phyloP scores from a whole-genome alignment of 257 asterid species.

The Solanum commersonii region DNA sequence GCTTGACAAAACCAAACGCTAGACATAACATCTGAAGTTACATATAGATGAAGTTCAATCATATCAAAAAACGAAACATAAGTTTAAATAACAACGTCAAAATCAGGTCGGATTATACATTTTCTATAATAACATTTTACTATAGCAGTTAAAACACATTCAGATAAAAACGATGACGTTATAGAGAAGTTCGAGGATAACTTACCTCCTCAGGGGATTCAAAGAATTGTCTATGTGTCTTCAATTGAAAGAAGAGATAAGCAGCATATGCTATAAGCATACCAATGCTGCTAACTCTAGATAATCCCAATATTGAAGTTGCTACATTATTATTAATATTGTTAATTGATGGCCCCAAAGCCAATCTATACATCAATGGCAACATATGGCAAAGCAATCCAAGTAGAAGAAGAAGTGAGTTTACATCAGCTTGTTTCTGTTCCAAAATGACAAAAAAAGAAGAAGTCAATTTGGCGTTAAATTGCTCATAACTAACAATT shows the following conservation, averaged over 20 bases:
- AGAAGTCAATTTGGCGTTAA: background rate
- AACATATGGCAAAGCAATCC: conserved; percentile 37
- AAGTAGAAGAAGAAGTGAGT: conserved; percentile 19
- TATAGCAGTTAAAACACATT: background rate
- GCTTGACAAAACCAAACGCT: background rate
- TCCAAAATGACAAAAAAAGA: background rate
- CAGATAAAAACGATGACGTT: background rate
- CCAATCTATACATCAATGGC: conserved; percentile 23
- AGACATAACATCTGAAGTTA: background rate
- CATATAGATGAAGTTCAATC: background rate
- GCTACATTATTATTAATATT: background rate
- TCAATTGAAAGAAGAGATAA: conserved; percentile 32
- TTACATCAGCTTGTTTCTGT: conserved; percentile 40
- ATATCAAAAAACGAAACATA: background rate
- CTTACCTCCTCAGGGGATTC: conserved; percentile 23
- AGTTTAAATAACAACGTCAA: too few species aligned
- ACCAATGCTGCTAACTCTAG: conserved; percentile 29
- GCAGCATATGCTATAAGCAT: conserved; percentile 35
- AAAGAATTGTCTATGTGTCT: conserved; percentile 17
- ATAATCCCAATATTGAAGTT: conserved; percentile 15
- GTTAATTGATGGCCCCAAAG: background rate
- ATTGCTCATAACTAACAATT: background rate
- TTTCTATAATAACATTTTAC: background rate
- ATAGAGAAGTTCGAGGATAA: background rate
- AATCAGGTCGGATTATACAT: background rate